These are phyloP conservation scores for Metschnikowia bowlesiae DNA, from an alignment of 805 yeast genomes.

Conservation along the genomic window DNA sequence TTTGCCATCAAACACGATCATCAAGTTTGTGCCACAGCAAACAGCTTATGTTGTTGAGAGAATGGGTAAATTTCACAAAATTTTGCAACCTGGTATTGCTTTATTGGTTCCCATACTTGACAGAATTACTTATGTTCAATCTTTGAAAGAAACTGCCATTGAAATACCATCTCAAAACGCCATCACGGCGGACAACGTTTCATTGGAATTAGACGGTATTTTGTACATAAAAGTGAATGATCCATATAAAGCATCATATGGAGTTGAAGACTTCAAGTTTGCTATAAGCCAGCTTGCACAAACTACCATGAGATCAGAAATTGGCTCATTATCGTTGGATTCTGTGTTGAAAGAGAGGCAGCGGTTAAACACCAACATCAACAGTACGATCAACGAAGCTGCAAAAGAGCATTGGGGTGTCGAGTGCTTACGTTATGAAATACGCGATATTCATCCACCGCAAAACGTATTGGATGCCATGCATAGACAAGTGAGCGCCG, in stretches of 20 bases:
- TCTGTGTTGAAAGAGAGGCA: slow-evolving; percentile 76
- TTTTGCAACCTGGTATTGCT: slow-evolving; percentile 73
- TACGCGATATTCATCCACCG: slow-evolving; percentile 86
- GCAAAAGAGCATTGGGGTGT: slow-evolving; percentile 80
- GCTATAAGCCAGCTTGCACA: slow-evolving; percentile 84
- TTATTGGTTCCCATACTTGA: slow-evolving; percentile 69
- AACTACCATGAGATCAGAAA: slow-evolving; percentile 87
- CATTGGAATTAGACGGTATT: slow-evolving; percentile 80
- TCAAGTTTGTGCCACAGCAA: slow-evolving; percentile 84
- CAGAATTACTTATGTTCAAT: slow-evolving; percentile 74
- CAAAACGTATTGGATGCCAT: slow-evolving; percentile 79
- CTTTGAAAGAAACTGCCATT: slow-evolving; percentile 77
- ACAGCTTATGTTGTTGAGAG: slow-evolving; percentile 89
- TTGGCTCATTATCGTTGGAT: slow-evolving; percentile 77
- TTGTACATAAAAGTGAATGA: slow-evolving; percentile 73
- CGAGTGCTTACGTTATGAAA: slow-evolving; percentile 76
- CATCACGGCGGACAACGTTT: slow-evolving; percentile 81
- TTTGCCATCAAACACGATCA: slow-evolving; percentile 69
- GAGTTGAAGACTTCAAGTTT: slow-evolving; percentile 83
- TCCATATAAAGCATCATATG: slow-evolving; percentile 81
- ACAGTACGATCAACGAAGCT: slow-evolving; percentile 77
- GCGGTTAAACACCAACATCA: slow-evolving; percentile 65
- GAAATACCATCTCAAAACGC: slow-evolving; percentile 83
- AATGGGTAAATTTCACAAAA: slow-evolving; percentile 75
- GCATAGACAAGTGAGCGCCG: slow-evolving; percentile 89